Percentiles rank a stretch among this genome's conserved stretches.
Evolutionary conservation across 495 filamentous ascomycete genomes (phyloP).

Genomic region (Xylaria curta): DNA sequence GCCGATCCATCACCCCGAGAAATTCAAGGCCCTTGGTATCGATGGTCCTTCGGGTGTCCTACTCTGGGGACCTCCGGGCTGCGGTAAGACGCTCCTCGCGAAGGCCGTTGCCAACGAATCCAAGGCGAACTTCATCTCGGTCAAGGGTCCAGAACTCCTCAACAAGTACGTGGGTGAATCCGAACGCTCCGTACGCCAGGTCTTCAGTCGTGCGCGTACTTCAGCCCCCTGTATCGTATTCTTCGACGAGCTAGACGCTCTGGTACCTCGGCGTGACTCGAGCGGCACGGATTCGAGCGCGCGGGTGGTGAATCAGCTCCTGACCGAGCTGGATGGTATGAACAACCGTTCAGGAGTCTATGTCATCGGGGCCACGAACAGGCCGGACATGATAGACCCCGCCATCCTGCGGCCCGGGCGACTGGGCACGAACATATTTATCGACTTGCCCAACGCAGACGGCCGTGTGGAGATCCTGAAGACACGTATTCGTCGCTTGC

Average conservation of each 20-base stretch:
- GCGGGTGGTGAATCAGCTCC: conserved; percentile 91
- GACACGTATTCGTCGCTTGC: conserved; percentile 58
- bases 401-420: conserved; percentile 94
- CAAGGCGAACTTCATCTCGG: conserved; percentile 95
- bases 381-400: conserved; percentile 94
- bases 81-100: conserved; percentile 94
- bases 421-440: conserved; percentile 86
- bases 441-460: conserved; percentile 79
- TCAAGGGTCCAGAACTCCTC: conserved; percentile 92
- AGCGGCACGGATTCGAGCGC: conserved; percentile 81
- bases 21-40: conserved; percentile 82
- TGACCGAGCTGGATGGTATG: conserved; percentile 95
- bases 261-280: conserved; percentile 85
- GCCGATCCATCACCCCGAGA: conserved; percentile 84
- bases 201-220: conserved; percentile 86
- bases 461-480: conserved; percentile 87
- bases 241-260: conserved; percentile 95
- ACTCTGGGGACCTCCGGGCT: conserved; percentile 96
- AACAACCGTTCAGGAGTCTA: conserved; percentile 85
- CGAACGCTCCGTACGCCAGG: conserved; percentile 89
- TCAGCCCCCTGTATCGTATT: conserved; percentile 93
- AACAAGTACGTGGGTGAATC: conserved; percentile 98
- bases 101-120: conserved; percentile 97
- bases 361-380: conserved; percentile 92
- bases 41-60: conserved; percentile 88